Evolutionary conservation across 2,329 filamentous ascomycete genomes (phyloP), one percentile per base, ranked within the genome.

Genomic region (Aureobasidium lini): DNA sequence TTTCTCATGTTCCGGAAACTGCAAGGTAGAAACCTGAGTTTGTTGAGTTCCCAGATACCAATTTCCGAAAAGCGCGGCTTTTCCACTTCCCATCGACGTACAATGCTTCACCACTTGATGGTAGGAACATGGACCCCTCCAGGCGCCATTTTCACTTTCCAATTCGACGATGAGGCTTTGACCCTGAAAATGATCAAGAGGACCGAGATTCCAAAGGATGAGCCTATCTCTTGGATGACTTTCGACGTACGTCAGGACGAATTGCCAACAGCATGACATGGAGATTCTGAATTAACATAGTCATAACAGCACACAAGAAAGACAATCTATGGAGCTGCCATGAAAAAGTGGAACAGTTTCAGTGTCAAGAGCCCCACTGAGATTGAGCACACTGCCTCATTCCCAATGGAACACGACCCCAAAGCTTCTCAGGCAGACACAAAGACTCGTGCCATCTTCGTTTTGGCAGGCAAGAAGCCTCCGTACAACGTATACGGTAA

Each of bases 161-260:
- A 86, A 62, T 95, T 95, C 70, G 89, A 95, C 75, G 89, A 93
- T 66, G 88, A 92, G 73, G 84, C 83, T 40, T 77, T 91, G 64
- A 86, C 85, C 6, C 75, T 95, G 62, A 82, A 86, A 65, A 75
- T 94, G 68, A 76, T 95, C 69, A 91, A 93, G 77, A 85, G 87
- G 66, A 94, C 89, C 1, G 84, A 85, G 61, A 94, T 95, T 60
- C 87, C 89, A 4, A 75, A 88, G 56, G 88, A 93, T 64, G 89
- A 95, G 74, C 89, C 90, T 7, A 94, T 95, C 65, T 95, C 90
- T 61, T 95, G 90, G 90, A 93, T 95, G 88, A 87, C 89, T 15
- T 93, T 95, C 69, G 87, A 90, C 72, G 89, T 90, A 77, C 75
- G 86, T 59, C 7, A 6, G 34, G 34, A 29, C 32, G 15, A n/a